A percentile compares a stretch with the other conserved stretches of the same genome.
Evolutionary conservation across 2,329 filamentous ascomycete genomes (phyloP).

Genomic region (Botrytis paeoniae): DNA sequence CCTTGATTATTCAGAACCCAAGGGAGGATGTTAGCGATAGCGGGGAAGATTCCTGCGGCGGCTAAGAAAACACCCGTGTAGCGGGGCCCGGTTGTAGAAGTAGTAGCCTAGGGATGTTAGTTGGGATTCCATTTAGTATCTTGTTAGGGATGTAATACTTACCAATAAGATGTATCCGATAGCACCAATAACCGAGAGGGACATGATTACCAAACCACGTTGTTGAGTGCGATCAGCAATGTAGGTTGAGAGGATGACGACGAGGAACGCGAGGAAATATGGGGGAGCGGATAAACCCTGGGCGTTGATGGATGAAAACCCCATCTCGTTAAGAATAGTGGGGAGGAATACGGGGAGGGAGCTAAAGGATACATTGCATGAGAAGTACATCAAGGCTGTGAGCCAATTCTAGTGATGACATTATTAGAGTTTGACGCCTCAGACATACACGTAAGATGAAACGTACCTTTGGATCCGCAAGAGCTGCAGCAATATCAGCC

Average conservation of each 20-base stretch:
- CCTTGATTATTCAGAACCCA: conserved; percentile 71
- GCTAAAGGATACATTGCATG: conserved; percentile 62
- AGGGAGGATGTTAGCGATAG: conserved; percentile 67
- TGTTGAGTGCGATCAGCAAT: conserved; percentile 64
- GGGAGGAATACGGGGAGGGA: conserved; percentile 64
- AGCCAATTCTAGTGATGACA: conserved; percentile 27
- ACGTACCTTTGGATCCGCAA: conserved; percentile 45
- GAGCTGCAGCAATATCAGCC: conserved; percentile 46
- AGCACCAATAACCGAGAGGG: conserved; percentile 55
- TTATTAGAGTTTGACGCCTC: not conserved
- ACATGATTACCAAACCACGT: conserved; percentile 58
- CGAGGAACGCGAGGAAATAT: conserved; percentile 64
- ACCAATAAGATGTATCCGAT: conserved; percentile 65
- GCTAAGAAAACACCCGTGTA: conserved; percentile 52
- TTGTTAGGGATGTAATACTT: not conserved
- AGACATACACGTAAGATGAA: not conserved
- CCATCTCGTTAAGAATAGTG: conserved; percentile 62
- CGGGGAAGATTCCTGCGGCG: conserved; percentile 62
- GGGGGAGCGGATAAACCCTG: conserved; percentile 72
- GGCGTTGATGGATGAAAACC: conserved; percentile 62
- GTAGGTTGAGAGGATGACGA: conserved; percentile 59
- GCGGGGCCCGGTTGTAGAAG: conserved; percentile 43
- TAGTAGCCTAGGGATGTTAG: conserved; percentile 37
- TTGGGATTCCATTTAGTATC: not conserved
- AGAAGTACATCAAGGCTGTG: conserved; percentile 52